phyloP scores from a whole-genome alignment of 495 filamentous ascomycete species.

The Penicillium samsonianum region DNA sequence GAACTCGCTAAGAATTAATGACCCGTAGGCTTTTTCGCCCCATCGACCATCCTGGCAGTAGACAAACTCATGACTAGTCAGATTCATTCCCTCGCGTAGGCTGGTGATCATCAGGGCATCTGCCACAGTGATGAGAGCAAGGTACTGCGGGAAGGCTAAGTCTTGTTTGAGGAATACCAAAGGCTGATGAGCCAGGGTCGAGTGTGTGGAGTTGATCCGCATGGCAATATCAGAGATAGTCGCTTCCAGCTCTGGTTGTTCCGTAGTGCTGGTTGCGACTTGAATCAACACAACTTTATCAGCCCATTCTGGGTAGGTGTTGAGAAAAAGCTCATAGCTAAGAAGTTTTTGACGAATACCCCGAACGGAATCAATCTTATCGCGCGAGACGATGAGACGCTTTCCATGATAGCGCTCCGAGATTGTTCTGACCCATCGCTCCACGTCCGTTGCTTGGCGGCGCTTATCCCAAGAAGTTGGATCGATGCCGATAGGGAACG shows the following conservation, averaged over 20 bases:
- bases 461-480: slow-evolving; percentile 70
- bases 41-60: slow-evolving; percentile 87
- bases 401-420: slow-evolving; percentile 79
- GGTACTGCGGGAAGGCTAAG: slow-evolving; percentile 84
- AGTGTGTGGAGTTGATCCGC: slow-evolving; percentile 83
- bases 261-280: slow-evolving; percentile 84
- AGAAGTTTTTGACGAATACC: slow-evolving; percentile 90
- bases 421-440: slow-evolving; percentile 75
- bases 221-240: slow-evolving; percentile 90
- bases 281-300: slow-evolving; percentile 88
- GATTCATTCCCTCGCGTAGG: slow-evolving; percentile 92
- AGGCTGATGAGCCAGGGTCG: slow-evolving; percentile 84
- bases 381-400: slow-evolving; percentile 83
- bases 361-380: slow-evolving; percentile 89
- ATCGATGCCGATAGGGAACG: slow-evolving; percentile 71
- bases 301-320: slow-evolving; percentile 85
- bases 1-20: slow-evolving; percentile 89
- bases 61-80: slow-evolving; percentile 89
- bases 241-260: slow-evolving; percentile 81
- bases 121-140: slow-evolving; percentile 82
- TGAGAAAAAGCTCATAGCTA: slow-evolving; percentile 90
- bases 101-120: slow-evolving; percentile 91
- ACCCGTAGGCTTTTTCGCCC: slow-evolving; percentile 73
- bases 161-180: slow-evolving; percentile 95
- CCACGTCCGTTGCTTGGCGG: slow-evolving; percentile 71